Conservation (phyloP, 2,329 filamentous ascomycete species). For the Botrytis galanthina region DNA sequence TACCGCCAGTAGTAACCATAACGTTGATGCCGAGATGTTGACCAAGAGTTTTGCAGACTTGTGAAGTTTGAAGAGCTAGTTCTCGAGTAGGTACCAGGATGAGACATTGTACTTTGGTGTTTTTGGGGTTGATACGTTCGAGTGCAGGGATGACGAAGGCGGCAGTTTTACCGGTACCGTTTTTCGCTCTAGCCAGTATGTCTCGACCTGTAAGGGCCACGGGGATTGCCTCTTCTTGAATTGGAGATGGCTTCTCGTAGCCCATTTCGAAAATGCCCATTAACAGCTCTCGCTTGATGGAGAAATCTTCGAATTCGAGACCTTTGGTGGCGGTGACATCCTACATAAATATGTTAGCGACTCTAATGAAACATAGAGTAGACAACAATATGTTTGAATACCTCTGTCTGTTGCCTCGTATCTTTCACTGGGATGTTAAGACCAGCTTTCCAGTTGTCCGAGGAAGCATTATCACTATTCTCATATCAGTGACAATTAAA, state of each 20-base stretch:
- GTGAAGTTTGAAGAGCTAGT: constrained; percentile 94
- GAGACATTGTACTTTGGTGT: constrained; percentile 91
- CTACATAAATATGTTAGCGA: constrained; percentile 45
- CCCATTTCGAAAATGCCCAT: constrained; percentile 99
- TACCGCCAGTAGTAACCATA: constrained; percentile 98
- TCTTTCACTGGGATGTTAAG: constrained; percentile 73
- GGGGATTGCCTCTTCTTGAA: constrained; percentile 98
- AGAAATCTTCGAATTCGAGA: constrained; percentile 95
- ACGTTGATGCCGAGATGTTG: constrained; percentile 97
- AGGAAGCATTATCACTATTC: constrained; percentile 27
- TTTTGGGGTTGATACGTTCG: constrained; percentile 94
- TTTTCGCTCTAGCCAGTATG: constrained; percentile 94
- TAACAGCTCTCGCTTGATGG: constrained; percentile 88
- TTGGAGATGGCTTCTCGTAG: constrained; percentile 97
- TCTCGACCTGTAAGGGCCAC: constrained; percentile 94
- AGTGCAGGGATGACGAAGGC: constrained; percentile 96
- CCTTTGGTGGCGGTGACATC: constrained; percentile 99
- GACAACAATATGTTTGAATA: constrained; percentile 39
- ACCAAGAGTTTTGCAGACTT: constrained; percentile 97
- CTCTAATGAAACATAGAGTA: background rate
- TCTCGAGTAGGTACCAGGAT: constrained; percentile 97
- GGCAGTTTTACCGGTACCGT: constrained; percentile 96
- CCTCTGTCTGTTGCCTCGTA: constrained; percentile 77
- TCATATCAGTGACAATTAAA: constrained; percentile 18
- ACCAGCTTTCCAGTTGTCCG: constrained; percentile 71